phyloP scores from a whole-genome alignment of 257 asterid species.

The Solanum sparsipilum region DNA sequence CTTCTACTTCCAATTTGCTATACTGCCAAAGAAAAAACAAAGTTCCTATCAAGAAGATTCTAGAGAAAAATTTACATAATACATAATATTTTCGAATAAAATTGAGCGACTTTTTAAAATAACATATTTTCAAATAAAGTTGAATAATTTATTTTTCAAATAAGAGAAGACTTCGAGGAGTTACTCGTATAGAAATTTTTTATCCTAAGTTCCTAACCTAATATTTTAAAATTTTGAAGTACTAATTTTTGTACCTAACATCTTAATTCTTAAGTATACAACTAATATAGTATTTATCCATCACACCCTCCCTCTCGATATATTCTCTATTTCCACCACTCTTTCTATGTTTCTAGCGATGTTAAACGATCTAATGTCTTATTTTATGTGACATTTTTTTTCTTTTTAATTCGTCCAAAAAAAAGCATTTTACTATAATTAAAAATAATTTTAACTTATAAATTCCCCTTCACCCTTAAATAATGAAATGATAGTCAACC shows the following conservation, averaged over 20 bases:
- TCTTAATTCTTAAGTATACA: too few species aligned
- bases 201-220: background rate
- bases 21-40: background rate
- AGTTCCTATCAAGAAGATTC: background rate
- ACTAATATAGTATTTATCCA: too few species aligned
- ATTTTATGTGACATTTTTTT: too few species aligned
- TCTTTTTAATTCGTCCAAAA: too few species aligned
- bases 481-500: background rate
- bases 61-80: background rate
- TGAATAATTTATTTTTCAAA: too few species aligned
- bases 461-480: too few species aligned
- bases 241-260: background rate
- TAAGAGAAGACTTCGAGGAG: background rate
- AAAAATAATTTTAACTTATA: background rate
- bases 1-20: background rate
- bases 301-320: too few species aligned
- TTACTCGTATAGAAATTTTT: background rate
- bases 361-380: too few species aligned
- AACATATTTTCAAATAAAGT: background rate
- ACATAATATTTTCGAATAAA: background rate
- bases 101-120: rapidly evolving
- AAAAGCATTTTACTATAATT: too few species aligned
- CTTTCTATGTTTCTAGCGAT: background rate
- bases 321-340: background rate
- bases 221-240: background rate